Evolutionary conservation across 169 alveolate species (phyloP), one percentile per base, ranked within the genome.

Genomic region (Prorocentrum cordatum): DNA sequence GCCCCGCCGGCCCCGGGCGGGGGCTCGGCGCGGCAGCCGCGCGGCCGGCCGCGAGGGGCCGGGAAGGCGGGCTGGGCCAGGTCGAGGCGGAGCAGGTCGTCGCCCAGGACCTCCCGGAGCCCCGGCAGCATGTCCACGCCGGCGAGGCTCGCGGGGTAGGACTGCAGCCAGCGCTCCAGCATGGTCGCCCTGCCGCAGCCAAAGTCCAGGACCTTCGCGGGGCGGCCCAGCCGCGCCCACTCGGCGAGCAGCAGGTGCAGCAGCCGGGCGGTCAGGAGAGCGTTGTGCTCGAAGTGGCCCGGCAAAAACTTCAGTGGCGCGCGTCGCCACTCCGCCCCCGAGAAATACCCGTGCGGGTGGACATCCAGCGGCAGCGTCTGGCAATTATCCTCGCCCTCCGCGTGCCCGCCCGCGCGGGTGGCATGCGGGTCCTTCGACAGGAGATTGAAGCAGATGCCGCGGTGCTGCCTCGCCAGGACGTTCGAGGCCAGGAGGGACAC

Each of bases 401-500:
- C 29, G 22, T 47, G 61, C 61, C 61, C 12, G 50, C 50, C 20
- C 20, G 50, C 12, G 12, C 50, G 20, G 50, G 50, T 39, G 20
- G 20, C 12, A 12, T 39, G 12, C 50, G 50, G 20, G 20, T 9
- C 6, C 20, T 6, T 39, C 20, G 12, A 39, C 2, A 0, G 33
- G 75, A 77, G 38, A 29, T 77, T 77, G 73, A 77, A 77, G 73
- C 87, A 77, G 20, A 77, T 54, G 22, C 35, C 87, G 29, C 45
- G 72, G 58, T 77, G 87, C 29, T 77, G 87, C 54, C 87, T 22
- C 22, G 87, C 87, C n/a, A 77, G 26, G 73, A 77, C n/a, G 27
- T 62, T 62, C 22, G 54, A 42, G 33, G 32, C 59, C 47, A 77
- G 6, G 31, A 77, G 66, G 14, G 47, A n/a, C 27, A 77, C 87